Evolutionary conservation across 1,284 basidiomycete genomes (phyloP).

Genomic region (Erythrobasidium hasegawianum): DNA sequence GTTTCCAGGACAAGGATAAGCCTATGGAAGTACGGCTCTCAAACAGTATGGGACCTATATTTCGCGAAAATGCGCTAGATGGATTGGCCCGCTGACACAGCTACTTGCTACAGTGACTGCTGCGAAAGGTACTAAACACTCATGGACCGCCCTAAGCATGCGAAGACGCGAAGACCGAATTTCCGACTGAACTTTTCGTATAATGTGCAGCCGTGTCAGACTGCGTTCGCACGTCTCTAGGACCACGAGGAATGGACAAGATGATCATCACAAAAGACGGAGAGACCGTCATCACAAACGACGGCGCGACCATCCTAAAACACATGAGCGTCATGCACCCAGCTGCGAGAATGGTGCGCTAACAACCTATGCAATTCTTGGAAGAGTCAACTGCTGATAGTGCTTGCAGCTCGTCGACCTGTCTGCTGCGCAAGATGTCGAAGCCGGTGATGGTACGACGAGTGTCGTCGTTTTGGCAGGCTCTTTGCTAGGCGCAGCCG

Average conservation of each 20-base stretch:
- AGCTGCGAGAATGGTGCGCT: constrained; percentile 89
- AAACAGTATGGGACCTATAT: constrained; percentile 55
- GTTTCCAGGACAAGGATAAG: constrained; percentile 61
- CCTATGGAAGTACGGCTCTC: constrained; percentile 89
- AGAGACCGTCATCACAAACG: constrained; percentile 97
- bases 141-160: neutral
- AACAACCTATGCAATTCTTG: neutral
- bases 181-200: neutral
- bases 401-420: constrained; percentile 80
- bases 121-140: constrained; percentile 69
- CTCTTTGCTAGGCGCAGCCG: constrained; percentile 84
- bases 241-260: constrained; percentile 87
- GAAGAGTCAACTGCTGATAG: constrained; percentile 35
- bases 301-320: constrained; percentile 96
- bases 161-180: constrained; percentile 4
- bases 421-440: constrained; percentile 95
- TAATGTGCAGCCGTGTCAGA: constrained; percentile 83
- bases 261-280: constrained; percentile 97
- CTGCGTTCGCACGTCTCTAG: constrained; percentile 92
- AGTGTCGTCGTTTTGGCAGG: constrained; percentile 96
- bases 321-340: constrained; percentile 97
- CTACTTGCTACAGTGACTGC: constrained; percentile 65
- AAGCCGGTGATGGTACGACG: constrained; percentile 99
- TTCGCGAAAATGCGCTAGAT: neutral
- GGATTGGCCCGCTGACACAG: neutral